These are phyloP conservation scores for Penicillium sp. DNA, from an alignment of 2,329 filamentous ascomycete genomes.

Conservation along the genomic window DNA sequence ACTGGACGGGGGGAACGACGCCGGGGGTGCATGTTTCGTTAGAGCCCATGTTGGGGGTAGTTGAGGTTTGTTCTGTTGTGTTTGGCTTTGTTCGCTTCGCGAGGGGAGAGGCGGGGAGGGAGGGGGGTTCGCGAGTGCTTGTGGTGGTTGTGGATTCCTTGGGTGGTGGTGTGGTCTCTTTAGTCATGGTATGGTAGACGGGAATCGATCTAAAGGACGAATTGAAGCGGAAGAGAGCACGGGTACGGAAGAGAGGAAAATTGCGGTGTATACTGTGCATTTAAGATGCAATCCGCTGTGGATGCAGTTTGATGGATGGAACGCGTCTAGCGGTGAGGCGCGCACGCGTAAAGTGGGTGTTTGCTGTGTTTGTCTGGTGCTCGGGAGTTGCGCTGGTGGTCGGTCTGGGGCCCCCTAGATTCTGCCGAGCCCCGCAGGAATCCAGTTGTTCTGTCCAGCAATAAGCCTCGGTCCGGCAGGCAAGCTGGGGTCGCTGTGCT, in stretches of 20 bases:
- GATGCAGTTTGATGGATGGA: conserved; percentile 4
- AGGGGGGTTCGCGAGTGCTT: conserved; percentile 54
- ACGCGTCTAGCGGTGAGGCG: conserved; percentile 32
- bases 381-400: conserved; percentile 10
- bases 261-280: conserved; percentile 26
- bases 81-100: conserved; percentile 78
- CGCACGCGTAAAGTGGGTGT: conserved; percentile 27
- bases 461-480: conserved; percentile 18
- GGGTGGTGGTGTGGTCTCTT: conserved; percentile 47
- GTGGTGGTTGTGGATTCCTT: conserved; percentile 27
- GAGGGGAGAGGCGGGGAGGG: conserved; percentile 72
- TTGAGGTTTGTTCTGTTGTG: conserved; percentile 36
- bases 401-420: not conserved
- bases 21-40: conserved; percentile 32
- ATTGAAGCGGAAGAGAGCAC: conserved; percentile 4
- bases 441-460: conserved; percentile 3
- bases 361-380: conserved; percentile 6
- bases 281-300: conserved; percentile 3
- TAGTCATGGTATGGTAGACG: conserved; percentile 45
- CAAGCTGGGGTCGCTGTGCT: not conserved
- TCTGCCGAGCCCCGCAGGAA: conserved; percentile 13
- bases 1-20: conserved; percentile 42
- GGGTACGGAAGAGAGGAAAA: not conserved
- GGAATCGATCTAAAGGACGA: not conserved
- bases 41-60: conserved; percentile 38